Evolutionary conservation across 169 alveolate species (phyloP), one percentile per base, ranked within the genome.

Genomic region (Cryptosporidium sp.): DNA sequence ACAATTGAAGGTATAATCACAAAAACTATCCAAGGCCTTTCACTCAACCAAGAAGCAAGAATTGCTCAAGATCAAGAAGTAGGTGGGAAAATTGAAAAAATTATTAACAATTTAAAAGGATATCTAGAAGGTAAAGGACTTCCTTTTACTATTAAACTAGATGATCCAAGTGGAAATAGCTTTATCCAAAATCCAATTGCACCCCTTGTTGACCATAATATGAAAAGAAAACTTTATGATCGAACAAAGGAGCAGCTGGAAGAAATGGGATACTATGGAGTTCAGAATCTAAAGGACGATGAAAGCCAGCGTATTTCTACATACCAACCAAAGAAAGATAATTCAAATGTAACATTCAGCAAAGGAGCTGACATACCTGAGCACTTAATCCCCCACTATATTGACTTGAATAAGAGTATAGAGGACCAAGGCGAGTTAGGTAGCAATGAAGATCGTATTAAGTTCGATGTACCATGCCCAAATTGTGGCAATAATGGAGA

Each of bases 161-260:
- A 98, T 85, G 99, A 98, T 85, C 99, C 99, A n/a, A 94, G 98
- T 87, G 99, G 99, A 53, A 97, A 97, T 89, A 93, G 97, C 72
- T 97, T 95, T 92, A 93, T 97, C 39, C 97, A 97, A 93, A 94
- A 95, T 85, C 96, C 97, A 37, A 42, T 61, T 62, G 89, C 89
- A 2, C 89, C 89, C 16, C 65, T 42, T 87, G 93, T 91, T 95
- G 69, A 94, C 84, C 91, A 92, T 71, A 92, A 91, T 56, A 85
- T 86, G 14, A 56, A 62, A 23, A 86, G 92, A 48, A 85, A 33
- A 48, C 26, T 70, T 35, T 97, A 94, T 91, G 91, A 62, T 5
- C 91, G 98, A 69, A 94, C 96, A 3, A 91, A 92, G 42, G 95
- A 95, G 87, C 96, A 95, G 93, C 92, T 93, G 6, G 94, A 94